Evolutionary conservation across 1,284 basidiomycete species (phyloP), one percentile per base, ranked within the genome.

Genomic region (Sporisorium graminicola): DNA sequence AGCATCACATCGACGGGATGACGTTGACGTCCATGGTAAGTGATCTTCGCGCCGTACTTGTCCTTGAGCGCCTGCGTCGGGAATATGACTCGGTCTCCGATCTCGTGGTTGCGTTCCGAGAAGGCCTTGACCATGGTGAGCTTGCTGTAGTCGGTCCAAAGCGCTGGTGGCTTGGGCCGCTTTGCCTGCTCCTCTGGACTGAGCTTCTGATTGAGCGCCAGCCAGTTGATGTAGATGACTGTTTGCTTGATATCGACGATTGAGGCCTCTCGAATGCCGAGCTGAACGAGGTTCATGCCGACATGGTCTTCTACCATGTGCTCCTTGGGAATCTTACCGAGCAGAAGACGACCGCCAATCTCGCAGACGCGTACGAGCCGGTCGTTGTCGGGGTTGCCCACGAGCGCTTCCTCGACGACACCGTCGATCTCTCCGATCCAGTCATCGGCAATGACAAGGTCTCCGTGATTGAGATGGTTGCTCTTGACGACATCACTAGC

Each of bases 181-280:
- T 60, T 51, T 5, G 66, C 72, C 47, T 77, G 77, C 54, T 79
- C 65, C 13, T 68, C 74, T 2, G 70, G 71, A n/a, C 47, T 65
- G 49, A 81, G 74, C 58, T 85, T 90, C 88, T 95, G 94, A 80
- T 94, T 95, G 66, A 95, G 88, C 16, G 93, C 94, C 14, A 95
- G 88, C 94, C 94, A 97, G 52, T 91, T 90, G 74, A 97, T 88
- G 24, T 91, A 93, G 63, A 94, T 89, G 35, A 93, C 91, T 13
- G 90, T 91, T 64, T 94, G 94, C 77, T 90, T 90, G 43, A 95
- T 90, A 27, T 90, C 89, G 27, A 95, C 88, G 24, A 94, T 64
- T 18, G 59, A 79, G 6, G 65, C 58, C 22, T 64, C 58, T 13
- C 26, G 37, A 46, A 72, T 63, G 42, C 61, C 87, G 79, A 52